phyloP scores from a whole-genome alignment of 371 early-diverging fungal species.

The Chytridium lagenaria region DNA sequence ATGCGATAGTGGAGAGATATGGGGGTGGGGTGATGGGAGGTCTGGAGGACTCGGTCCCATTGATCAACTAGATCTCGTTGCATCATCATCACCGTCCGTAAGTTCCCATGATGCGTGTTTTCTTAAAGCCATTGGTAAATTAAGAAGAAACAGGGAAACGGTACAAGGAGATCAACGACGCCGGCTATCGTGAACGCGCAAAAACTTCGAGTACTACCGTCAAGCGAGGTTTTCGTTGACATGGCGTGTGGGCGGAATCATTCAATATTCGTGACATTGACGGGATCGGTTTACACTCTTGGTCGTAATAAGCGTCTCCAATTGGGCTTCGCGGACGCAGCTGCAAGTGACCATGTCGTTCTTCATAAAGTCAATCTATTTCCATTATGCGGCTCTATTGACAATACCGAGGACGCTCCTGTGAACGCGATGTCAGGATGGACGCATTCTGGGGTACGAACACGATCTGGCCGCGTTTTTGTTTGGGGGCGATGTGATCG shows the following conservation, averaged over 20 bases:
- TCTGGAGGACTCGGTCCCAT: constrained; percentile 58
- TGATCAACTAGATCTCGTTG: not conserved
- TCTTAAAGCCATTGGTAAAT: too few species aligned
- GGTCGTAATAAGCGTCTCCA: constrained; percentile 72
- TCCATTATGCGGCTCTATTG: too few species aligned
- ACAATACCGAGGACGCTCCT: not conserved
- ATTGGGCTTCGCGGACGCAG: too few species aligned
- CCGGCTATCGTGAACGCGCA: too few species aligned
- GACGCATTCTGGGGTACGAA: constrained; percentile 62
- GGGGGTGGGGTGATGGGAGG: constrained; percentile 68
- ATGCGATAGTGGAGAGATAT: constrained; percentile 53
- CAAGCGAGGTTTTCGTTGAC: too few species aligned
- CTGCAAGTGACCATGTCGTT: too few species aligned
- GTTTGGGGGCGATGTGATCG: constrained; percentile 77
- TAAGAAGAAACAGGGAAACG: too few species aligned
- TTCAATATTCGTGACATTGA: constrained; percentile 15
- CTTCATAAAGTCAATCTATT: too few species aligned
- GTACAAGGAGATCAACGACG: too few species aligned
- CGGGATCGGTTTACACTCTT: constrained; percentile 58
- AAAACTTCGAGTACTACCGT: too few species aligned
- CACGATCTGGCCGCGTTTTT: constrained; percentile 14
- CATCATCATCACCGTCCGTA: not conserved
- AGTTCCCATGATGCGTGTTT: too few species aligned
- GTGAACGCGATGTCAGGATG: constrained; percentile 61
- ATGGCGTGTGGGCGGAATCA: constrained; percentile 42